Percentiles rank a stretch among this genome's conserved stretches.
phyloP scores from a whole-genome alignment of 2,329 filamentous ascomycete species.

The Xylaria hypoxylon region DNA sequence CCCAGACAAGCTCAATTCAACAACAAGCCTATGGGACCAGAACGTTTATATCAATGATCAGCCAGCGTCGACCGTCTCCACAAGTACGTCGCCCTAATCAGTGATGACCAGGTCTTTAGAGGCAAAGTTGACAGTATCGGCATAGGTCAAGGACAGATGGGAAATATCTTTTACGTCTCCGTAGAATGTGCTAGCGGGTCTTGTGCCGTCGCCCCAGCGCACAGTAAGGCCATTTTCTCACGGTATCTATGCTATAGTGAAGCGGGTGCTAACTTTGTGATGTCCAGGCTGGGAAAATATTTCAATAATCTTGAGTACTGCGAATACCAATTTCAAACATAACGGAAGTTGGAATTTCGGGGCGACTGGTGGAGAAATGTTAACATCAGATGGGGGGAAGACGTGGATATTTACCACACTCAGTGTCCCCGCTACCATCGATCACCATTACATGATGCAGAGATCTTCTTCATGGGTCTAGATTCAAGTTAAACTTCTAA shows the following conservation, averaged over 20 bases:
- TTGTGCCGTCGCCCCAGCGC: slow-evolving; percentile 27
- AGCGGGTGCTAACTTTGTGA: not conserved
- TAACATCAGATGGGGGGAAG: slow-evolving; percentile 21
- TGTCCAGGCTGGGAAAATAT: slow-evolving; percentile 25
- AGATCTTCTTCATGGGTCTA: not conserved
- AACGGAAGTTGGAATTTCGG: slow-evolving; percentile 21
- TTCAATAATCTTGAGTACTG: slow-evolving; percentile 15
- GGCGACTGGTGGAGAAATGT: slow-evolving; percentile 30
- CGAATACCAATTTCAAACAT: slow-evolving; percentile 20
- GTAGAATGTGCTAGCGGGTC: slow-evolving; percentile 22
- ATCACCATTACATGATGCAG: not conserved
- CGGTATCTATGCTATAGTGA: not conserved
- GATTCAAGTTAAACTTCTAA: too few species aligned
- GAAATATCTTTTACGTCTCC: slow-evolving; percentile 26
- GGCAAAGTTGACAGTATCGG: not conserved
- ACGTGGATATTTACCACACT: slow-evolving; percentile 25
- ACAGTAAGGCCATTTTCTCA: slow-evolving; percentile 16
- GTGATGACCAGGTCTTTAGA: not conserved
- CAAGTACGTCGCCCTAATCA: slow-evolving; percentile 13
- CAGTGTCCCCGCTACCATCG: slow-evolving; percentile 14
- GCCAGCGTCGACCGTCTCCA: slow-evolving; percentile 19
- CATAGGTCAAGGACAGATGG: slow-evolving; percentile 25
- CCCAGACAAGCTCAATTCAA: slow-evolving; percentile 19
- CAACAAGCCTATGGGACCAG: slow-evolving; percentile 25
- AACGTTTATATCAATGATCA: slow-evolving; percentile 18